Base-by-base conservation (phyloP, 1,139 yeast genomes). In the Geotrichum citri-aurantii region DNA sequence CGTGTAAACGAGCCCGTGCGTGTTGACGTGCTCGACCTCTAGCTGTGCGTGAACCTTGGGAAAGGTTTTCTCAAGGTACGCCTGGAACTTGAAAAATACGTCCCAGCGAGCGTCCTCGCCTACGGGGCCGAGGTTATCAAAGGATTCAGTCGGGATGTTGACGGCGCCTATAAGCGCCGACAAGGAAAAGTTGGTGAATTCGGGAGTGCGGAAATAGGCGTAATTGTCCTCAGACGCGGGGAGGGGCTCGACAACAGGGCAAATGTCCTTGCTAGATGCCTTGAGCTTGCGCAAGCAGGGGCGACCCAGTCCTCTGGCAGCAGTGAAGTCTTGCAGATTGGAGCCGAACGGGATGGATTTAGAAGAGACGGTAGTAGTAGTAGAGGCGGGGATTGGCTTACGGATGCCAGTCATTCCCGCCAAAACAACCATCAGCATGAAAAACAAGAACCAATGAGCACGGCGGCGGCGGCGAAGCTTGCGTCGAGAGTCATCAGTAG, bases 1-100 rank as follows among this genome's bases (percentile, higher is more conserved):
- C 27, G 84, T 79, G 68, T 78, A 83, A 21, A 88, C 79, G 60
- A 88, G 74, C 0, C 91, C 93, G 63, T 82, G 80, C 48, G 82
- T 79, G 67, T 88, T 88, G 55, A 88, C 83, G 42, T 75, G 77
- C 55, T 82, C 84, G 33, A 84, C 75, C 57, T 76, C 75, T 59
- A 84, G 71, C 24, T 76, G 66, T 48, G 73, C 64, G 66, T 82
- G 81, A 19, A 86, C 80, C 52, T 74, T 64, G 0, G 95, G 93
- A 74, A 85, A 88, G 0, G 86, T 76, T 24, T 71, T 62, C 56
- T 77, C 75, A 63, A 88, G 75, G 67, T 79, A 86, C 12, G 73
- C 65, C 63, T 85, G 88, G 64, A 87, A 80, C 12, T 75, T 69
- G 40, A 68, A 67, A 65, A 86, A 85, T 52, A 71, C 66, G 19